phyloP scores from a whole-genome alignment of 306 rosid genomes.

The Glycine latifolia region DNA sequence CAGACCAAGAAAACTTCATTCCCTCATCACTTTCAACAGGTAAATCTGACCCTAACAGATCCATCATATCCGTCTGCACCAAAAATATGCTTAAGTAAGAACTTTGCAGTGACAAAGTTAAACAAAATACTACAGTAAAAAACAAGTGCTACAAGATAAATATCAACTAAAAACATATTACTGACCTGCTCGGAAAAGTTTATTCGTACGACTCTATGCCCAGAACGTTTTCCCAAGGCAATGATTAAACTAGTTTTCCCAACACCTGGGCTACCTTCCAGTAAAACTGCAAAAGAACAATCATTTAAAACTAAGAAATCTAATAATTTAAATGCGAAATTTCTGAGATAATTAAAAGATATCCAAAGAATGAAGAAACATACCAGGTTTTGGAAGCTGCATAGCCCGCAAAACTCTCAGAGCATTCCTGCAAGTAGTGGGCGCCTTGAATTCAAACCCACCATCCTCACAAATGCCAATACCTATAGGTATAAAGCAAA shows the following conservation, averaged over 20 bases:
- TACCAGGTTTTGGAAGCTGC: slow-evolving; percentile 97
- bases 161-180: neutral
- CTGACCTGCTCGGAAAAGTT: slow-evolving; percentile 95
- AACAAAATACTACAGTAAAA: neutral
- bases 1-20: slow-evolving; percentile 93
- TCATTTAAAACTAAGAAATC: slow-evolving; percentile 34
- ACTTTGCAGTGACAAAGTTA: slow-evolving; percentile 6
- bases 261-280: slow-evolving; percentile 99
- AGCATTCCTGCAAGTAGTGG: slow-evolving; percentile 81
- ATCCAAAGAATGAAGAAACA: slow-evolving; percentile 15
- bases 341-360: slow-evolving; percentile 4
- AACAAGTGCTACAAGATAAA: neutral
- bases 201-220: slow-evolving; percentile 86
- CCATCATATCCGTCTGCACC: slow-evolving; percentile 97
- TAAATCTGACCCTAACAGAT: slow-evolving; percentile 90
- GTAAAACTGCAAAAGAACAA: slow-evolving; percentile 66
- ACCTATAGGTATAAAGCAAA: slow-evolving; percentile 55
- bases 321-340: neutral
- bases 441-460: slow-evolving; percentile 80
- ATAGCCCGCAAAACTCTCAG: slow-evolving; percentile 86
- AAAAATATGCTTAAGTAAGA: slow-evolving; percentile 4
- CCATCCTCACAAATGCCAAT: slow-evolving; percentile 54
- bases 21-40: slow-evolving; percentile 92
- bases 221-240: slow-evolving; percentile 83
- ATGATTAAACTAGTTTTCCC: slow-evolving; percentile 95